These are phyloP conservation scores for Rosa rugosa DNA, from an alignment of 306 rosid genomes.

Conservation along the genomic window DNA sequence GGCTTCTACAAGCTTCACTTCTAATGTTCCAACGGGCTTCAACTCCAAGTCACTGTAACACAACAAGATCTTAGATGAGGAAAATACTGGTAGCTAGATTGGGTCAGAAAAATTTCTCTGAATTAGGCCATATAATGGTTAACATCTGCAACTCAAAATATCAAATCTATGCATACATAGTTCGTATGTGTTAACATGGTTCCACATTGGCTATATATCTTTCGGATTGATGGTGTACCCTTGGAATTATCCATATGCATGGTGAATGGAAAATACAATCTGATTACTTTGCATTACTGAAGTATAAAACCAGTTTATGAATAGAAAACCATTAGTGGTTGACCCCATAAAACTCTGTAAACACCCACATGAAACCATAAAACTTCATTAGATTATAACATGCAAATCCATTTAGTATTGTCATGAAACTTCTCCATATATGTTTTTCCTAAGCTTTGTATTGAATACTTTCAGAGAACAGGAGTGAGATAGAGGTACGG, in stretches of 20 bases:
- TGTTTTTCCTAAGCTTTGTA: background rate
- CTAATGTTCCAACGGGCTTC: conserved; percentile 78
- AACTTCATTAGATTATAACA: background rate
- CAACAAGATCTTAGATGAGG: conserved; percentile 24
- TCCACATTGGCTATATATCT: background rate
- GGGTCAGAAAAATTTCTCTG: background rate
- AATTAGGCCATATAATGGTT: background rate
- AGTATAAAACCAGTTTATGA: background rate
- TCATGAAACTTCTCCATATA: background rate
- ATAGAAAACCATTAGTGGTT: background rate
- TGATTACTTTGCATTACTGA: background rate
- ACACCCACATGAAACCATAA: background rate
- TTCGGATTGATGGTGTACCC: background rate
- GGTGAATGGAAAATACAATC: background rate
- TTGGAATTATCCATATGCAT: background rate
- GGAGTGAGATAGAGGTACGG: background rate
- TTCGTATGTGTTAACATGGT: background rate
- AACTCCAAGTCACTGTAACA: conserved; percentile 70
- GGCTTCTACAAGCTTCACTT: conserved; percentile 89
- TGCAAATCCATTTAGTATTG: background rate
- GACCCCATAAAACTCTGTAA: background rate
- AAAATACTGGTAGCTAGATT: background rate
- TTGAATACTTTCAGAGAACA: background rate
- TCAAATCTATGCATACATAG: background rate
- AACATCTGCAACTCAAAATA: background rate